Evolutionary conservation across 768 basidiomycete species (phyloP), one percentile per base, ranked within the genome.

Genomic region (Lentinula edodes): DNA sequence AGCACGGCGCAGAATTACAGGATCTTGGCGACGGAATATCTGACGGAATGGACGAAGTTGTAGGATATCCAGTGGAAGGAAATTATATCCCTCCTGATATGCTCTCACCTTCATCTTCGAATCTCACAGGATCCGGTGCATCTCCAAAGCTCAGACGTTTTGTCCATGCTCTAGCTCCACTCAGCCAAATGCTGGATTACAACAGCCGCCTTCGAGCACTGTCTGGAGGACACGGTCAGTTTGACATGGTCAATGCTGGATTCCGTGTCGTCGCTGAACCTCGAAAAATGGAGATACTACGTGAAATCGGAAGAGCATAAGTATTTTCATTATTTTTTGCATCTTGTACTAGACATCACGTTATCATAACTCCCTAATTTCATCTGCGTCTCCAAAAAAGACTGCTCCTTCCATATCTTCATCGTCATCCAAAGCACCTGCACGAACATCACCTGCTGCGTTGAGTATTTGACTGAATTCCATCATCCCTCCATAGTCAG

Each of bases 371-470:
- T 88, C 87, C 69, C 78, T 81, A 35, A 76, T 74, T 74, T 93
- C 91, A 67, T 93, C 91, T 38, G 91, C 92, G 71, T 94, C 91
- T 10, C 88, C 91, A 64, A 91, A 89, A 45, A 92, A 83, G 43
- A 86, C 80, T 12, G 82, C 83, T 41, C 84, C 86, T 61, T 91
- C 90, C 67, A 88, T 82, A 46, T 89, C 90, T 46, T 91, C 89
- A 34, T 89, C 89, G 58, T 91, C 89, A 23, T 88, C 85, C 9
- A 76, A 79, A n/a, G 79, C 80, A 1, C 82, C 83, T n/a, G 82
- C 77, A 58, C 81, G 77, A 64, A 80, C 75, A 50, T 84, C 83
- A 15, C 84, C 84, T 13, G 80, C 77, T 42, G 80, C 75, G 63
- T 82, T 82, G 53, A 94, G 76, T 32, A 83, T 76, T 67, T 93